Evolutionary conservation across 192 early-diverging fungal genomes (phyloP), one percentile per base, ranked within the genome.

Genomic region (Pilaira anomala): DNA sequence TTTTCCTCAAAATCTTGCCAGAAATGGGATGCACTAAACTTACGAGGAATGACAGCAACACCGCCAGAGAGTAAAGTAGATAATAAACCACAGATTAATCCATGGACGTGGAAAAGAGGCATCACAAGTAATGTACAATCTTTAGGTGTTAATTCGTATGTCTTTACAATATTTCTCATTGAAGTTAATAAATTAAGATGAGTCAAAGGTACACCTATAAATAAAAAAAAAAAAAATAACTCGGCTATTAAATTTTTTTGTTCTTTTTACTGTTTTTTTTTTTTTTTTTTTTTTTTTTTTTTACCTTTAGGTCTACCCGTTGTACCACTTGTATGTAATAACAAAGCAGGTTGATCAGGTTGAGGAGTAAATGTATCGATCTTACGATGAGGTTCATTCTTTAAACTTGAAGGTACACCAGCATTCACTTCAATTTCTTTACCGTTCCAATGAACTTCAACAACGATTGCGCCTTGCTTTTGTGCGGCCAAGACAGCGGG

Each of bases 71-170:
- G 78, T 7, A 94, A 79, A 7, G 88, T 84, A 5, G 91, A 77
- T 21, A 94, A 74, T 50, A 85, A 68, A 7, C 83, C 88, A 55
- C 90, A 88, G 40, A 94, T 83, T 41, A 94, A 74, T 9, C 92
- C 92, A 68, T 94, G 91, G 7, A 91, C 89, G 66, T 94, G 92
- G 77, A 92, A 91, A 19, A 94, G 80, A 7, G 92, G 91, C 91
- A 93, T 93, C 19, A 92, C 91, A 19, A 93, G 64, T 60, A 88
- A 78, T 4, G 89, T 85, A 18, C 80, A 60, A 71, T 94, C 92
- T 3, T 51, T 30, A 5, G 79, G 64, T 2, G 56, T 62, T 36
- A 94, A 77, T 40, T 79, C 52, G 66, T 89, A 92, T 2, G 92
- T 90, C n/a, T 66, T 51, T 7, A 79, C 66, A 41, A 91, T 93